Percentiles rank a stretch among this genome's conserved stretches.
phyloP scores from a whole-genome alignment of 495 filamentous ascomycete genomes.

The Apodospora peruviana region DNA sequence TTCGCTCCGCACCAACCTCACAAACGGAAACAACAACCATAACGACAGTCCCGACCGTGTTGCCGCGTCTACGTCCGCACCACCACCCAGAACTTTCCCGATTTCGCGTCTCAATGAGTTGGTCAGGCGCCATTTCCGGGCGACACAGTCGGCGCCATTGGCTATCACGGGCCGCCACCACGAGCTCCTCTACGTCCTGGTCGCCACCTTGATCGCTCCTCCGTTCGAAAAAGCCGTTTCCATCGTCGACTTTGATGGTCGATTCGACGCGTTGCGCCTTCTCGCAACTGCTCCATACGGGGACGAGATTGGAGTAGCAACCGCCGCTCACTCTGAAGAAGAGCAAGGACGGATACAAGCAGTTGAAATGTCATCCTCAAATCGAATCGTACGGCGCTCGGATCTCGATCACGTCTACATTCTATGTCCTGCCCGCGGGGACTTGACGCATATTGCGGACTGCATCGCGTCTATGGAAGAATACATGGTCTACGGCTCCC shows the following conservation, averaged over 20 bases:
- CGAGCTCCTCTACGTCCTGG: conserved; percentile 62
- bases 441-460: conserved; percentile 12
- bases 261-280: conserved; percentile 59
- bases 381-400: not conserved
- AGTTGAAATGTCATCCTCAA: not conserved
- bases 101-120: conserved; percentile 38
- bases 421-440: conserved; percentile 23
- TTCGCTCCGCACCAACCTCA: conserved; percentile 41
- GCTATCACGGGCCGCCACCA: conserved; percentile 51
- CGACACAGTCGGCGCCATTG: conserved; percentile 29
- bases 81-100: conserved; percentile 25
- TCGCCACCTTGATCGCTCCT: conserved; percentile 52
- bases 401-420: conserved; percentile 39
- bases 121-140: conserved; percentile 29
- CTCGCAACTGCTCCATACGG: conserved; percentile 4
- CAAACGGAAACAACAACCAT: conserved; percentile 7
- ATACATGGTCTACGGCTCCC: conserved; percentile 44
- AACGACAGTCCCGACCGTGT: not conserved
- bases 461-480: conserved; percentile 29
- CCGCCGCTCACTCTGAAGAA: not conserved
- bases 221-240: conserved; percentile 53
- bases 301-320: too few relatives aligned
- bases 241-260: conserved; percentile 64
- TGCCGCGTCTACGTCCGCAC: not conserved
- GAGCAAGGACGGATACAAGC: not conserved